These are phyloP conservation scores for Melastoma malabathricum DNA, from an alignment of 345 rosid species.

Conservation along the genomic window DNA sequence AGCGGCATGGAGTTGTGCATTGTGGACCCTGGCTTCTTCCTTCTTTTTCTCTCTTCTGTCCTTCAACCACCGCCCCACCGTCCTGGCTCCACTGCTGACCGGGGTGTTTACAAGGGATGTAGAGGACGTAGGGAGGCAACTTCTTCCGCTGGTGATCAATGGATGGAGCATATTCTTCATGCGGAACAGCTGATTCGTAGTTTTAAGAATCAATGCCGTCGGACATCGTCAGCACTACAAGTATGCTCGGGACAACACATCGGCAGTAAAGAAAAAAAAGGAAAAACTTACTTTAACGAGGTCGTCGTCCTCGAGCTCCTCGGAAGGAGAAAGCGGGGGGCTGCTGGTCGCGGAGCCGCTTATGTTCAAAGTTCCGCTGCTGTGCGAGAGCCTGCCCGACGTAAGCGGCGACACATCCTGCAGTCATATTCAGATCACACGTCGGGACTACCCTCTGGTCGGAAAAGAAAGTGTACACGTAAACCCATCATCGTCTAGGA, in stretches of 20 bases:
- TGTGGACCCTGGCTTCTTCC: conserved; percentile 75
- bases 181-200: conserved; percentile 48
- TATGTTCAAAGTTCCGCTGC: conserved; percentile 73
- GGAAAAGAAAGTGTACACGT: fast-evolving
- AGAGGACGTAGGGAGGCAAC: conserved; percentile 20
- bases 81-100: conserved; percentile 43
- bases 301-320: conserved; percentile 74
- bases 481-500: neutral
- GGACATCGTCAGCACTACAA: neutral
- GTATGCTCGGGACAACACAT: neutral
- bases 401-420: conserved; percentile 89
- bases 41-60: conserved; percentile 91
- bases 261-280: neutral
- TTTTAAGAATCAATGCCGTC: neutral
- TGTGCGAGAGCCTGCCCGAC: conserved; percentile 91
- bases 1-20: conserved; percentile 84
- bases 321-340: conserved; percentile 74
- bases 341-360: conserved; percentile 56
- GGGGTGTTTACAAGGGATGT: conserved; percentile 36
- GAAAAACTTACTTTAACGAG: conserved; percentile 49
- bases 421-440: conserved; percentile 6
- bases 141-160: conserved; percentile 33
- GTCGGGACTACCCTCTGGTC: neutral
- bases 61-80: conserved; percentile 92
- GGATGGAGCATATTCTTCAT: conserved; percentile 79